A percentile compares a stretch with the other conserved stretches of the same genome.
These are phyloP conservation scores for Chrysosporium queenslandicum DNA, from an alignment of 2,329 filamentous ascomycete genomes.

Conservation along the genomic window DNA sequence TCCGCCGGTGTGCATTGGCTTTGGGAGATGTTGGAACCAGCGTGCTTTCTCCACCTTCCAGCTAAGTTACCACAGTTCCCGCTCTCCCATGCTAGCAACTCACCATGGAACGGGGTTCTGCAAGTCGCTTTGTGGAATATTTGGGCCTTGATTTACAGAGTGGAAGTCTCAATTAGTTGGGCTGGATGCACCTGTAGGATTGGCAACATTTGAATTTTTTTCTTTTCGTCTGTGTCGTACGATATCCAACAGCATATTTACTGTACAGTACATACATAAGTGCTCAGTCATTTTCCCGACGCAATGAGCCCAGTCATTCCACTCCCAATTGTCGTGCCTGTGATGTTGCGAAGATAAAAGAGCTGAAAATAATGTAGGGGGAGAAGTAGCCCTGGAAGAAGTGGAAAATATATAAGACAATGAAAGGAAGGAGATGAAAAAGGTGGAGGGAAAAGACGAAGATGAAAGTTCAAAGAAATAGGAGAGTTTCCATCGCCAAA, in stretches of 20 bases:
- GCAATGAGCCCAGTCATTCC: background rate
- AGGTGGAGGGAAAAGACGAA: background rate
- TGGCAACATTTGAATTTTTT: no score
- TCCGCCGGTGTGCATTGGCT: background rate
- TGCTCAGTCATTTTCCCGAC: no score
- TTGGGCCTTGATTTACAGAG: no score
- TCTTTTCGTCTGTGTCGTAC: background rate
- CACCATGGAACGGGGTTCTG: no score
- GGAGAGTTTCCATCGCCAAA: slow-evolving; percentile 15
- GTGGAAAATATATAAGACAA: slow-evolving; percentile 4
- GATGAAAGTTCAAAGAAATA: background rate
- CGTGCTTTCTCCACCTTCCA: background rate
- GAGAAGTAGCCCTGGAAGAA: background rate
- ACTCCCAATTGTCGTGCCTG: background rate
- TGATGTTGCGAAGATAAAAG: no score
- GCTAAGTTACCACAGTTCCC: no score
- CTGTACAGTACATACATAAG: background rate
- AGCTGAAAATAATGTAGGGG: background rate
- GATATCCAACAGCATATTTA: background rate
- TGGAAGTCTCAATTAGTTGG: no score
- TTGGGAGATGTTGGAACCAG: slow-evolving; percentile 1
- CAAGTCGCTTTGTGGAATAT: no score
- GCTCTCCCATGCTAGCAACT: no score
- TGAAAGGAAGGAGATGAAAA: background rate
- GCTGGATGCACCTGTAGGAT: no score